Conservation (phyloP, 2,329 filamentous ascomycete species). For the Neodidymelliopsis sp. region DNA sequence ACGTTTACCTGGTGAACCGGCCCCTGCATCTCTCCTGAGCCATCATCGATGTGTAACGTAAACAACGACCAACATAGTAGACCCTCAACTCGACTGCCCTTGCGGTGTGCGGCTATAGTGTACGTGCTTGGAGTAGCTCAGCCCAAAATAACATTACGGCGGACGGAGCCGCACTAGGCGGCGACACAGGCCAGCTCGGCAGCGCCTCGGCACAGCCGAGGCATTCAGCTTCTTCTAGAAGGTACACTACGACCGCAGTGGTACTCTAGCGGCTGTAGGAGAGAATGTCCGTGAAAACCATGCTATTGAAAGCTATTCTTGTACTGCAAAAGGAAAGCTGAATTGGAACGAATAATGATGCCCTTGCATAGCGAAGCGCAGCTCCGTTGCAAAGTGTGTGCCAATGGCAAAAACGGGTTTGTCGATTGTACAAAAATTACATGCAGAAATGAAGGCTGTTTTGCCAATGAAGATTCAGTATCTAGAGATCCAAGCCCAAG, state of each 20-base stretch:
- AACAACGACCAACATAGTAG: too few species aligned
- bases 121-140: not conserved
- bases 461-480: constrained; percentile 13
- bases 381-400: too few species aligned
- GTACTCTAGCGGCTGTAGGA: not conserved
- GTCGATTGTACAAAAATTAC: constrained; percentile 12
- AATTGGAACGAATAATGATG: too few species aligned
- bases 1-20: too few species aligned
- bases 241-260: not conserved
- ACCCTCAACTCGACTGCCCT: too few species aligned
- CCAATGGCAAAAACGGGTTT: not conserved
- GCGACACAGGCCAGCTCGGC: constrained; percentile 8
- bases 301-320: not conserved
- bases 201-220: constrained; percentile 7
- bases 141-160: constrained; percentile 7
- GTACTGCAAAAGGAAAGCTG: too few species aligned
- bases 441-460: constrained; percentile 5
- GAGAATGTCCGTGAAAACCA: too few species aligned
- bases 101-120: not conserved
- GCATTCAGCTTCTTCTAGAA: not conserved
- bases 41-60: too few species aligned
- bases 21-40: too few species aligned
- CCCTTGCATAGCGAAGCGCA: too few species aligned
- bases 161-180: constrained; percentile 11
- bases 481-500: constrained; percentile 11